Percentiles rank a stretch among this genome's conserved stretches.
Conservation (phyloP, 2,329 filamentous ascomycete genomes). For the Niveomyces coronatus region DNA sequence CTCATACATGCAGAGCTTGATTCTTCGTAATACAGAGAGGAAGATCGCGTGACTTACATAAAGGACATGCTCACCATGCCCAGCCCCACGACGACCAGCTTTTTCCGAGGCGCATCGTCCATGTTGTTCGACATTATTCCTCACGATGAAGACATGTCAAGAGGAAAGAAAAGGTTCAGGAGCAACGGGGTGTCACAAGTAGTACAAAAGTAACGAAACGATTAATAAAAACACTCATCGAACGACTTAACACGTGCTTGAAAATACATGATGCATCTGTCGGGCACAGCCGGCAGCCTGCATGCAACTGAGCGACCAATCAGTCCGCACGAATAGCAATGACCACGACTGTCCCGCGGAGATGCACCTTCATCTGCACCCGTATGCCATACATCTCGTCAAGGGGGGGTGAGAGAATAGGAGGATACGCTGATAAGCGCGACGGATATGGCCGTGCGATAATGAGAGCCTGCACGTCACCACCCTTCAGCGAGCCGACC, state of each 20-base stretch:
- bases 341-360: not conserved
- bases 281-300: too few species aligned
- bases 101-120: conserved; percentile 33
- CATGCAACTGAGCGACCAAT: conserved; percentile 5
- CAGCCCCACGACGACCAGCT: conserved; percentile 72
- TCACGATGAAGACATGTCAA: not conserved
- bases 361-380: conserved; percentile 4
- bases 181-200: too few species aligned
- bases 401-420: not conserved
- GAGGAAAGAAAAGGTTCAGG: not conserved
- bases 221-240: too few species aligned
- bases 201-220: too few species aligned
- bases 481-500: too few species aligned
- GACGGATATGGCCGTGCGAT: too few species aligned
- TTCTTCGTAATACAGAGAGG: too few species aligned
- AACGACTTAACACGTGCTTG: too few species aligned
- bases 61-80: conserved; percentile 90
- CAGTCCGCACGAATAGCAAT: not conserved
- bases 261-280: too few species aligned
- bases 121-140: not conserved
- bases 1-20: conserved; percentile 12
- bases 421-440: conserved; percentile 1
- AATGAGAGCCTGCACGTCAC: too few species aligned
- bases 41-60: conserved; percentile 54
- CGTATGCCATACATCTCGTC: too few species aligned